Evolutionary conservation across 116 monocot genomes (phyloP).

Genomic region (Iris pallida): DNA sequence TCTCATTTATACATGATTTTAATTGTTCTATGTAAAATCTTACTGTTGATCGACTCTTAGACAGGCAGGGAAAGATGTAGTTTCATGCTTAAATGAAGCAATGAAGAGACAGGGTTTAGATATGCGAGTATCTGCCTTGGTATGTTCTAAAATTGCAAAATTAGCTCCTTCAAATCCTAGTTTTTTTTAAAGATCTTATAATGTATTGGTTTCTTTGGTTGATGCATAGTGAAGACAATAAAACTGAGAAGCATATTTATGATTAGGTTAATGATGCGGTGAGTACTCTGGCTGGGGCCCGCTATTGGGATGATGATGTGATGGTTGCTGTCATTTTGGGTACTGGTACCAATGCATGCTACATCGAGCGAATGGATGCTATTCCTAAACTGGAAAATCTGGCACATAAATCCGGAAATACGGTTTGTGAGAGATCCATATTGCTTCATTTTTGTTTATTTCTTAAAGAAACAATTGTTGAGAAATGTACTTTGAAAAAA

Average conservation of each 20-base stretch:
- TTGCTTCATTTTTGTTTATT: too few species aligned
- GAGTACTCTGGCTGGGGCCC: conserved; percentile 52
- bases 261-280: conserved; percentile 61
- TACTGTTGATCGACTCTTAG: not conserved
- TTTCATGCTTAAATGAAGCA: conserved; percentile 64
- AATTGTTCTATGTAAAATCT: not conserved
- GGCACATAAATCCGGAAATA: conserved; percentile 12
- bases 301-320: conserved; percentile 57
- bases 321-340: conserved; percentile 61
- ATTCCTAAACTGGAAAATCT: conserved; percentile 32
- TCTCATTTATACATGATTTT: not conserved
- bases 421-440: conserved; percentile 23
- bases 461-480: too few species aligned
- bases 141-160: conserved; percentile 15
- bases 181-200: conserved; percentile 1
- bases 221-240: not conserved
- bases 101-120: conserved; percentile 63
- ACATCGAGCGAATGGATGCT: conserved; percentile 40
- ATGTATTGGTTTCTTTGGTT: not conserved
- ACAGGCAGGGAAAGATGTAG: conserved; percentile 73
- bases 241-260: not conserved
- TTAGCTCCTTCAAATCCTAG: not conserved
- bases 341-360: conserved; percentile 70
- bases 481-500: too few species aligned
- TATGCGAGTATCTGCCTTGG: conserved; percentile 75